Conservation (phyloP, 2,329 filamentous ascomycete species). For the Stemphylium vesicarium region DNA sequence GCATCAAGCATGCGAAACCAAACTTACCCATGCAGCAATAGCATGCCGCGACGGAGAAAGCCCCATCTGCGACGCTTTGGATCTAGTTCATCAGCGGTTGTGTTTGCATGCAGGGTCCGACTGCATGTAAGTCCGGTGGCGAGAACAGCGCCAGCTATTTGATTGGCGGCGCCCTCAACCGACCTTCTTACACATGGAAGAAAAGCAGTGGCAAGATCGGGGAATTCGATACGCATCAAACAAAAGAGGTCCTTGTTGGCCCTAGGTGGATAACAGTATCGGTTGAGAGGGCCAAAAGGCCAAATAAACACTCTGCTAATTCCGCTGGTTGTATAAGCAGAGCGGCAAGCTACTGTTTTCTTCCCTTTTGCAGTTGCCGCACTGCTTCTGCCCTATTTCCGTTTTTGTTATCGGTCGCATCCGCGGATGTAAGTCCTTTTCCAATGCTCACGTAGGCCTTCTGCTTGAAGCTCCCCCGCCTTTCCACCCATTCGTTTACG, state of each 20-base stretch:
- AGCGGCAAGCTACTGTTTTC: neutral
- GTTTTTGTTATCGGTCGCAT: neutral
- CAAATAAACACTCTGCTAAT: neutral
- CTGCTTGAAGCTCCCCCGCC: neutral
- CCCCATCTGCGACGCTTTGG: neutral
- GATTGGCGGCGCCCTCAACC: neutral
- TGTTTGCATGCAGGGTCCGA: neutral
- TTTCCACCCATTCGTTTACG: neutral
- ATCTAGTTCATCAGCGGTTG: neutral
- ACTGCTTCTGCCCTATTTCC: neutral
- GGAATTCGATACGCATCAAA: constrained; percentile 4
- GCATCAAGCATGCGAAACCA: neutral
- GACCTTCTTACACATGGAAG: constrained; percentile 1
- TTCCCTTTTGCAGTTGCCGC: neutral
- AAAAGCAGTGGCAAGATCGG: neutral
- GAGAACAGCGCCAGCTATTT: neutral
- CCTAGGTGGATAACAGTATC: neutral
- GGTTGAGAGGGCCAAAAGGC: neutral
- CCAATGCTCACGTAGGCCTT: neutral
- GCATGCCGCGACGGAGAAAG: neutral
- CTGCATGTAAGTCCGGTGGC: neutral
- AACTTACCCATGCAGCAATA: neutral
- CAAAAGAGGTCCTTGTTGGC: neutral
- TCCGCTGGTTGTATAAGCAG: neutral
- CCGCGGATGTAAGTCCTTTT: neutral